Base-by-base conservation (phyloP, 75 land plant genomes). In the Gnetum montanum region DNA sequence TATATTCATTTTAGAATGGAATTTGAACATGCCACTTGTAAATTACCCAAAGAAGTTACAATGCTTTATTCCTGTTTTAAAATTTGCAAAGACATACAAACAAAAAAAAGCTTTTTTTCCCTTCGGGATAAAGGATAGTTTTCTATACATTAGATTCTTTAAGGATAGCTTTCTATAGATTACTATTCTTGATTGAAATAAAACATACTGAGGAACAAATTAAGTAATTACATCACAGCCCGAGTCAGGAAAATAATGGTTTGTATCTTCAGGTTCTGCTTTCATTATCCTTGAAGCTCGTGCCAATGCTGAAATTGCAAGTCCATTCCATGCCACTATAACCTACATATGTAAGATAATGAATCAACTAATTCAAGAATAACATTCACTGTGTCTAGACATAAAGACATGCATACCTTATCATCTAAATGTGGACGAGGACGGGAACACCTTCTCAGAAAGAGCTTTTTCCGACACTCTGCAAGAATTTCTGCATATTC, bases 241-340 rank as follows among this genome's bases (percentile, higher is more conserved):
- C 41, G 70, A 70, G 41, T 83, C 86, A 44, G 99, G 99, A 61
- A 90, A 95, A 33, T 76, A 27, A 67, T 66, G 77, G 18, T 38
- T 63, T 0, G 63, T 66, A 12, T 61, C 83, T 51, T 64, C 56
- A 3, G 76, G 63, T 54, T 86, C 88, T 4, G 40, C 45, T 69
- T 55, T 73, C 41, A 90, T 74, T 38, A 90, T 69, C 57, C 75
- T 78, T 1, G 99, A 95, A 45, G 99, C 99, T 48, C 92, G 78
- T 15, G 92, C 87, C 71, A 90, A 86, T 11, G 99, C 64, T 33
- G 99, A 95, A 43, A 95, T 90, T 35, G 75, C 88, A 54, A 95
- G 88, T 30, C 91, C 99, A 70, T 95, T 95, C 99, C 99, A 95
- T 15, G 99, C 75, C 34, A 95, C 99, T 59, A 95, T 95, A 18